Evolutionary conservation across 495 filamentous ascomycete genomes (phyloP), one percentile per base, ranked within the genome.

Genomic region (Oidiodendron maius): DNA sequence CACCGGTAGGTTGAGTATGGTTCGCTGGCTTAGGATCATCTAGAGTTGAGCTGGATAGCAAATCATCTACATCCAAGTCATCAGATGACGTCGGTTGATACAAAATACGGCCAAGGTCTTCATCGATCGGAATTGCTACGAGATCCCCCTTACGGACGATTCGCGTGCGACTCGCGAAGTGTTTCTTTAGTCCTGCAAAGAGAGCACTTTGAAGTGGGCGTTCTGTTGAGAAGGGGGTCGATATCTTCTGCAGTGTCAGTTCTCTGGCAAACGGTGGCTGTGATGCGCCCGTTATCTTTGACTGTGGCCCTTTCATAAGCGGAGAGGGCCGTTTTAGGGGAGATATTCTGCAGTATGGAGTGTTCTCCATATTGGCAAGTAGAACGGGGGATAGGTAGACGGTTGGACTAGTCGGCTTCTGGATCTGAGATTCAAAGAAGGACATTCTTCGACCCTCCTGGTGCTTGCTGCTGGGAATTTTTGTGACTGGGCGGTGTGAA

Each of bases 261-360:
- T 97, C 91, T 52, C 88, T 88, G 13, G 93, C 94, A 47, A 84
- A 74, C 2, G 90, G 94, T 0, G 94, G 93, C 32, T 71, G 78
- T n/a, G 74, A 75, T 1, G 81, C 68, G 22, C 64, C 69, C 42
- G 72, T 69, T 47, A 81, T 75, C 48, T 73, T 76, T 18, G 65
- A 58, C 32, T 66, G 71, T 17, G 65, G 53, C 1, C 65, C 59
- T 44, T 70, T 72, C 17, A 59, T 49, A 8, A 42, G 32, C 18
- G 60, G 57, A 18, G 66, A 61, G 1, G 67, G 55, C 48, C 77
- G 71, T 51, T 69, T 72, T 55, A 90, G 71, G 4, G 80, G 75
- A 11, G 85, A 81, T 20, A 93, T 69, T 17, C 80, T 71, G 20
- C 96, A 70, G 56, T 89, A 86, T n/a, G 80, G 78, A 0, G 87